phyloP scores from a whole-genome alignment of 106 monocot species.

The Alisma plantagoaquatica region DNA sequence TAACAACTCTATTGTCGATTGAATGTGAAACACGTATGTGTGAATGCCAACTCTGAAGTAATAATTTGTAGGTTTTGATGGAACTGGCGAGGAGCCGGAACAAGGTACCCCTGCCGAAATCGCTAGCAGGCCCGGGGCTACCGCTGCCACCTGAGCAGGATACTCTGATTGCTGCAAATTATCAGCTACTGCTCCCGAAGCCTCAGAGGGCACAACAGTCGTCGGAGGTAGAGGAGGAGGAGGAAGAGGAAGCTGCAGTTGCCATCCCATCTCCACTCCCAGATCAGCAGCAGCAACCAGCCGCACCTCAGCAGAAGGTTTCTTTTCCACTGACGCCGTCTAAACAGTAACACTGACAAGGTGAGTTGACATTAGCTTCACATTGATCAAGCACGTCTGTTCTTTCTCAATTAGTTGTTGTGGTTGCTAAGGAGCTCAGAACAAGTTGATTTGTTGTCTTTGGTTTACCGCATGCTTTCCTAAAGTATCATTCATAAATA shows the following conservation, averaged over 20 bases:
- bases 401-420: too few relatives aligned
- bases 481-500: too few relatives aligned
- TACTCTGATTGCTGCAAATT: conserved; percentile 79
- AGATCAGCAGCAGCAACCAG: conserved; percentile 25
- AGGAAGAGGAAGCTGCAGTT: conserved; percentile 27
- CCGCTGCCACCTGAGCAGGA: conserved; percentile 93
- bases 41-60: too few relatives aligned
- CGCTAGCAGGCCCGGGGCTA: conserved; percentile 69
- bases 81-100: conserved; percentile 82
- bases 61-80: conserved; percentile 55
- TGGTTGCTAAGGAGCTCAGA: too few relatives aligned
- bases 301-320: conserved; percentile 41
- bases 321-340: conserved; percentile 62
- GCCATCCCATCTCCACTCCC: conserved; percentile 15
- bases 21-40: too few relatives aligned
- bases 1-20: too few relatives aligned
- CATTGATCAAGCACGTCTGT: too few relatives aligned
- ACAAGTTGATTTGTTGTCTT: too few relatives aligned
- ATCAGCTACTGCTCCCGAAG: conserved; percentile 74
- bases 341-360: conserved; percentile 7
- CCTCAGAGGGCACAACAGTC: conserved; percentile 18
- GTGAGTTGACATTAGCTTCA: conserved; percentile 1
- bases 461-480: too few relatives aligned
- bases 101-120: conserved; percentile 87
- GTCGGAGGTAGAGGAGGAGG: conserved; percentile 38